Evolutionary conservation across 2,329 filamentous ascomycete genomes (phyloP).

Genomic region (Pseudogymnoascus sp.): DNA sequence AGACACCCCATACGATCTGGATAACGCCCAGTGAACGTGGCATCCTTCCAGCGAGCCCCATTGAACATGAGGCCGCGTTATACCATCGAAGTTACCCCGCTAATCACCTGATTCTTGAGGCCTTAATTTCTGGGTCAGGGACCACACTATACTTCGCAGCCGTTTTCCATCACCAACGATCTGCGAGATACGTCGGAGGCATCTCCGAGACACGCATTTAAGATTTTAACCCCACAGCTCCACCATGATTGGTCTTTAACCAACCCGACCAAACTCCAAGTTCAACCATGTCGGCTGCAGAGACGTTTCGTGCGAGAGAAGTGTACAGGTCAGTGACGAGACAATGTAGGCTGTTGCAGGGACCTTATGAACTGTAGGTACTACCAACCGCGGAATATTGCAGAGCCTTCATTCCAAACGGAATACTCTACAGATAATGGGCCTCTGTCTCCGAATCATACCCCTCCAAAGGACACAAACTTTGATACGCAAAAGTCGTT

Average conservation of each 20-base stretch:
- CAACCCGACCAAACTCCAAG: not conserved
- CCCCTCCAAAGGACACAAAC: not conserved
- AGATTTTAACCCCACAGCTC: not conserved
- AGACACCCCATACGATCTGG: not conserved
- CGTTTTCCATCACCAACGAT: not conserved
- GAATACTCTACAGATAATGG: not conserved
- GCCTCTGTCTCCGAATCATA: not conserved
- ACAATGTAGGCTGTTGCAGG: not conserved
- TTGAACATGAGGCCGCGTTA: not conserved
- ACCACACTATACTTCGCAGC: not conserved
- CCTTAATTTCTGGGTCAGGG: not conserved
- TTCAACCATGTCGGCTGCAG: not conserved
- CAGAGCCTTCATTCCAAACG: not conserved
- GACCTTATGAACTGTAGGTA: constrained; percentile 13
- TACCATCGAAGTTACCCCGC: not conserved
- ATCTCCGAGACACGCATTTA: not conserved
- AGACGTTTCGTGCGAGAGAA: not conserved
- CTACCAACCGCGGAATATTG: constrained; percentile 16
- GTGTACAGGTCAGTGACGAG: not conserved
- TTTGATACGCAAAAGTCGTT: not conserved
- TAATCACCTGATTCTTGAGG: not conserved
- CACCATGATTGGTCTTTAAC: not conserved
- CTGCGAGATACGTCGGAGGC: not conserved
- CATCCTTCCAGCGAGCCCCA: not conserved
- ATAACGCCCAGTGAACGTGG: not conserved